Percentiles rank a stretch among this genome's conserved stretches.
Conservation (phyloP, 225 moss, liverwort and hornwort species). For the Polytrichum formosum region DNA sequence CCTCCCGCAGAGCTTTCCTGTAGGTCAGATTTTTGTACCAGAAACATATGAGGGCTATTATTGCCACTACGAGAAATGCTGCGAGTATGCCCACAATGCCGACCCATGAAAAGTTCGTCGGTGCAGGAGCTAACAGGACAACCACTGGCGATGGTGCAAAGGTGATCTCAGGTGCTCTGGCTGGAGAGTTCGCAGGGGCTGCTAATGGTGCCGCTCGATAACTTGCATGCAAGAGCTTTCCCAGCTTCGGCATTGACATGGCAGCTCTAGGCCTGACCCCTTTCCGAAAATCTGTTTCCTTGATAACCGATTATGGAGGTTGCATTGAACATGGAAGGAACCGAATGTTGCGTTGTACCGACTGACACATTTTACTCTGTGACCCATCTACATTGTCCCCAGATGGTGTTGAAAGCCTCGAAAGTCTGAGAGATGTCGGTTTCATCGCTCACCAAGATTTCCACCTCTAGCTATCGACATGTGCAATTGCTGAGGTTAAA, state of each 20-base stretch:
- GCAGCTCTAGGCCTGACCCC: slow-evolving; percentile 5
- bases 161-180: slow-evolving; percentile 12
- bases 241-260: slow-evolving; percentile 45
- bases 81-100: slow-evolving; percentile 40
- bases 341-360: no score
- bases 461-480: no score
- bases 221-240: neutral
- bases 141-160: slow-evolving; percentile 8
- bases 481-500: no score
- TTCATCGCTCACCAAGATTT: neutral
- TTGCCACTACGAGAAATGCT: slow-evolving; percentile 28
- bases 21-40: slow-evolving; percentile 36
- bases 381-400: neutral
- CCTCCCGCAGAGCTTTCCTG: slow-evolving; percentile 40
- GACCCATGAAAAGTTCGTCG: slow-evolving; percentile 38
- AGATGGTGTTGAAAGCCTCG: neutral
- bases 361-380: neutral
- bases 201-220: slow-evolving; percentile 8
- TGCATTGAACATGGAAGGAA: slow-evolving; percentile 1
- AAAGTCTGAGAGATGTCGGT: neutral
- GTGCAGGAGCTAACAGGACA: slow-evolving; percentile 1
- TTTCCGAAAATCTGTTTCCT: neutral
- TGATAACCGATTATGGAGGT: neutral
- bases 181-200: slow-evolving; percentile 4
- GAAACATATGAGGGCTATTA: slow-evolving; percentile 19